These are phyloP conservation scores for Leptoxyphium fumago DNA, from an alignment of 2,329 filamentous ascomycete species.

Conservation along the genomic window DNA sequence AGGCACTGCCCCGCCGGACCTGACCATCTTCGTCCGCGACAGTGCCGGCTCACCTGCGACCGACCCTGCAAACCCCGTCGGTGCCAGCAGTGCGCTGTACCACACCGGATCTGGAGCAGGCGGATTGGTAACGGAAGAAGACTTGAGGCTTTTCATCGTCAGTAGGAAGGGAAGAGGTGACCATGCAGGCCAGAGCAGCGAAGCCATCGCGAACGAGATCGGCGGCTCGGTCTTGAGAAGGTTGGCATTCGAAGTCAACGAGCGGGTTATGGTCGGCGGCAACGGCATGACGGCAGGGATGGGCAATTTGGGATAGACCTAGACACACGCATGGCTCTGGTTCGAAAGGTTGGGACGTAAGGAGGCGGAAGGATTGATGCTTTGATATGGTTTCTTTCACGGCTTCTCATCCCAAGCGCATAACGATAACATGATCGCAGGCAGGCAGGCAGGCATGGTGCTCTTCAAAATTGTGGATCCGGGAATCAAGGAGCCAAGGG, in stretches of 20 bases:
- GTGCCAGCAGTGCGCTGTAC: background rate
- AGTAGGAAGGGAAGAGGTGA: conserved; percentile 21
- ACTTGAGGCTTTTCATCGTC: conserved; percentile 18
- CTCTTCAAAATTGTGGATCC: too few relatives aligned
- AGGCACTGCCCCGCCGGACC: conserved; percentile 66
- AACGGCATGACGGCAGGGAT: background rate
- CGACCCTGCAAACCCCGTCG: background rate
- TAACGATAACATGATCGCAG: too few relatives aligned
- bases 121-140: background rate
- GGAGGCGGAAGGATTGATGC: too few relatives aligned
- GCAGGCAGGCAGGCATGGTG: too few relatives aligned
- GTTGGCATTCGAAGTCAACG: conserved; percentile 74
- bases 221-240: conserved; percentile 46
- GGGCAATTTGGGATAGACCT: background rate
- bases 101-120: background rate
- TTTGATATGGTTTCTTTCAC: too few relatives aligned
- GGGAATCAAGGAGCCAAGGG: too few relatives aligned
- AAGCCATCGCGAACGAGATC: conserved; percentile 13
- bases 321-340: too few relatives aligned
- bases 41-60: background rate
- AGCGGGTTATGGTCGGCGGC: conserved; percentile 45
- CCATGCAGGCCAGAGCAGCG: conserved; percentile 8
- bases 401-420: too few relatives aligned
- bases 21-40: conserved; percentile 53
- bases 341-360: too few relatives aligned